Percentiles rank a stretch among this genome's conserved stretches.
These are phyloP conservation scores for Coemansia sp. DNA, from an alignment of 192 early-diverging fungal genomes.

Conservation along the genomic window DNA sequence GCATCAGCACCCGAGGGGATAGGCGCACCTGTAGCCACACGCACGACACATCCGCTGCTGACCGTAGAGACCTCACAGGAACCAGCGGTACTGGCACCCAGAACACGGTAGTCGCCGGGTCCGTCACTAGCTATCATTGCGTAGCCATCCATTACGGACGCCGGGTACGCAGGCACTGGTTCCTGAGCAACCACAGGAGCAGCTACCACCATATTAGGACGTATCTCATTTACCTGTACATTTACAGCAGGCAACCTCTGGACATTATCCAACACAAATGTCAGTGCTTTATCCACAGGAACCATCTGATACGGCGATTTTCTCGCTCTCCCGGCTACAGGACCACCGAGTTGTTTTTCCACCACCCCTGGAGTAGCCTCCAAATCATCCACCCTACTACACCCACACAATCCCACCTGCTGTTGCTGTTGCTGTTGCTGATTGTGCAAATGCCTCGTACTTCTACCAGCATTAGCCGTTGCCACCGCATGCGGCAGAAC, in stretches of 20 bases:
- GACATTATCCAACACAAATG: conserved; percentile 54
- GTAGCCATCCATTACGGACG: conserved; percentile 93
- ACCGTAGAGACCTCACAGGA: not conserved
- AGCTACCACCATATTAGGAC: conserved; percentile 68
- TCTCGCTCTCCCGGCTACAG: conserved; percentile 69
- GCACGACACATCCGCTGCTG: conserved; percentile 62
- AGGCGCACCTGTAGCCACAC: conserved; percentile 87
- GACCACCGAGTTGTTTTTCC: conserved; percentile 11
- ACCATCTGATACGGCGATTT: conserved; percentile 85
- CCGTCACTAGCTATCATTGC: conserved; percentile 85
- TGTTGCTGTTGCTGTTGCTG: not conserved
- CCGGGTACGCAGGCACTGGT: conserved; percentile 82
- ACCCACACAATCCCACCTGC: conserved; percentile 23
- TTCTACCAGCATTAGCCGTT: conserved; percentile 20
- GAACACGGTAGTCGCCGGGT: conserved; percentile 75
- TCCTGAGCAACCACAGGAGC: conserved; percentile 73
- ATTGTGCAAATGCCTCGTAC: not conserved
- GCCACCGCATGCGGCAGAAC: conserved; percentile 86
- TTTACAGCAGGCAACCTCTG: conserved; percentile 15
- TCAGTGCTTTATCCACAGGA: conserved; percentile 67
- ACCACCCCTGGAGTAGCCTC: not conserved
- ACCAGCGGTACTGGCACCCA: conserved; percentile 63
- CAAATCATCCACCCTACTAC: conserved; percentile 24
- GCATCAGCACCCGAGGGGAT: conserved; percentile 82
- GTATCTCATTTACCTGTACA: conserved; percentile 25